Evolutionary conservation across 805 yeast genomes (phyloP).

Genomic region (Sungouiozyma ichnusensis): DNA sequence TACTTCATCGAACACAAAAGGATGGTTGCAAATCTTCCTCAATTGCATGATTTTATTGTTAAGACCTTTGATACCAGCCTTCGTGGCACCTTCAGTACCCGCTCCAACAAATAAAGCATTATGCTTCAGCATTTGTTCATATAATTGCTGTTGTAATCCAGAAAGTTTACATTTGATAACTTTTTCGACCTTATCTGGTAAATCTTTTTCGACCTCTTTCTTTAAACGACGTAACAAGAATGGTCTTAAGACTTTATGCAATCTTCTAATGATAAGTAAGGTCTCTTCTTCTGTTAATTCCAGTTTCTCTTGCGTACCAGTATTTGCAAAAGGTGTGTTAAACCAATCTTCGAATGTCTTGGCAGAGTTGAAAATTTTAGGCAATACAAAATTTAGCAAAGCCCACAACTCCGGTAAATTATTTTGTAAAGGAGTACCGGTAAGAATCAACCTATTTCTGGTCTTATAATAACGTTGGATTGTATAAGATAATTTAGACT

Average conservation of each 20-base stretch:
- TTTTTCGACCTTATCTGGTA: slow-evolving; percentile 76
- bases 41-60: slow-evolving; percentile 80
- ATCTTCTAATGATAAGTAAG: slow-evolving; percentile 68
- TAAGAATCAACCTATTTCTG: slow-evolving; percentile 65
- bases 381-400: slow-evolving; percentile 66
- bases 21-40: slow-evolving; percentile 79
- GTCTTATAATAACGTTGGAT: slow-evolving; percentile 64
- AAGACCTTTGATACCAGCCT: slow-evolving; percentile 63
- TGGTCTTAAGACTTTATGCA: slow-evolving; percentile 79
- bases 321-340: slow-evolving; percentile 78
- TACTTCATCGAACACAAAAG: slow-evolving; percentile 76
- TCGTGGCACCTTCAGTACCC: slow-evolving; percentile 45
- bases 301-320: slow-evolving; percentile 72
- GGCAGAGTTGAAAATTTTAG: slow-evolving; percentile 76
- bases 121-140: slow-evolving; percentile 68
- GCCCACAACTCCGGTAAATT: slow-evolving; percentile 85
- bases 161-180: slow-evolving; percentile 72
- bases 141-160: slow-evolving; percentile 57
- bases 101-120: slow-evolving; percentile 58
- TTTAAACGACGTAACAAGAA: slow-evolving; percentile 74
- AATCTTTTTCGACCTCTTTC: slow-evolving; percentile 77
- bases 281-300: slow-evolving; percentile 83
- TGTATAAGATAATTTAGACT: slow-evolving; percentile 62
- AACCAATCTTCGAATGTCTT: slow-evolving; percentile 86
- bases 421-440: slow-evolving; percentile 84